Evolutionary conservation across 176 grass and related monocot genomes (phyloP).

Genomic region (Bonia amplexicaulis): DNA sequence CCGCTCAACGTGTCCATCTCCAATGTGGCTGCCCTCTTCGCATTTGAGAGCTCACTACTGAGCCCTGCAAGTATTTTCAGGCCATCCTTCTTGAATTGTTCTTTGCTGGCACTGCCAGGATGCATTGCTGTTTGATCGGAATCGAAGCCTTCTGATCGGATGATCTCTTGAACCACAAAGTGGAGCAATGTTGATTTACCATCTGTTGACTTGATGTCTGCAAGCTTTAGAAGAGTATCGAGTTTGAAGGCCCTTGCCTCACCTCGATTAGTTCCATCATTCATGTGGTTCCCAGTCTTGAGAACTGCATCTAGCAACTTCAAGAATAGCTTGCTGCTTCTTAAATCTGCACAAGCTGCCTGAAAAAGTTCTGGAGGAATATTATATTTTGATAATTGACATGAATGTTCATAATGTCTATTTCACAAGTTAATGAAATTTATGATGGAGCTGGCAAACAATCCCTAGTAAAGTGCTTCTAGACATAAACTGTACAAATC

Average conservation of each 20-base stretch:
- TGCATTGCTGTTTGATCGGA: slow-evolving; percentile 24
- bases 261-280: slow-evolving; percentile 44
- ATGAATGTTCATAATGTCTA: background rate
- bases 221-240: slow-evolving; percentile 61
- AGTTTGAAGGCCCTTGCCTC: slow-evolving; percentile 56
- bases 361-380: slow-evolving; percentile 51
- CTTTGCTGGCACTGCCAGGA: slow-evolving; percentile 44
- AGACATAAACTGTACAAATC: background rate
- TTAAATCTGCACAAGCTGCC: slow-evolving; percentile 74
- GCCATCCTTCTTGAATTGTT: slow-evolving; percentile 64
- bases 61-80: slow-evolving; percentile 49
- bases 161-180: slow-evolving; percentile 74
- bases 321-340: slow-evolving; percentile 68
- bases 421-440: background rate
- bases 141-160: slow-evolving; percentile 48
- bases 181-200: slow-evolving; percentile 69
- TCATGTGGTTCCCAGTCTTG: slow-evolving; percentile 62
- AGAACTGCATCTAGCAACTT: slow-evolving; percentile 64
- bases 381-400: slow-evolving; percentile 40
- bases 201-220: slow-evolving; percentile 59
- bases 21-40: slow-evolving; percentile 64
- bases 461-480: background rate
- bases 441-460: background rate
- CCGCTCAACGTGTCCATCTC: slow-evolving; percentile 45
- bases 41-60: slow-evolving; percentile 64